phyloP scores from a whole-genome alignment of 257 asterid genomes.

The Scutellaria barbata region DNA sequence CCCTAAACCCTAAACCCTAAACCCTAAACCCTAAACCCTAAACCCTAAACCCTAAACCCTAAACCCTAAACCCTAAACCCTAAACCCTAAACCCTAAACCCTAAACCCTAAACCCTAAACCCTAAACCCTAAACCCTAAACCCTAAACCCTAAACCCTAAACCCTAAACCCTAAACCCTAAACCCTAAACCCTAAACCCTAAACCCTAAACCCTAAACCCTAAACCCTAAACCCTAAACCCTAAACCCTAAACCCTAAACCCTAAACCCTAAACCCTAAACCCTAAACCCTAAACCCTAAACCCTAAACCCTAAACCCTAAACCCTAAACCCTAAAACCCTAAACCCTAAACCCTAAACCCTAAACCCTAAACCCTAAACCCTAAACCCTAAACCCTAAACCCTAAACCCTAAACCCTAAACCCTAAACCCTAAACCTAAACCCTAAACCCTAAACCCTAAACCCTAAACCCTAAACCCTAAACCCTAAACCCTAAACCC shows the following conservation, averaged over 20 bases:
- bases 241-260: constrained; percentile 19
- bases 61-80: constrained; percentile 12
- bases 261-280: constrained; percentile 6
- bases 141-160: constrained; percentile 6
- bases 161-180: constrained; percentile 4
- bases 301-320: constrained; percentile 16
- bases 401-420: constrained; percentile 9
- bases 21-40: not conserved
- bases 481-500: constrained; percentile 1
- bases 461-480: constrained; percentile 8
- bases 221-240: constrained; percentile 22
- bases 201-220: constrained; percentile 16
- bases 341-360: constrained; percentile 12
- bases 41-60: constrained; percentile 8
- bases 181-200: constrained; percentile 7
- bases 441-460: constrained; percentile 13
- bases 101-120: not conserved
- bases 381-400: constrained; percentile 1
- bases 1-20: not conserved
- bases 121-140: not conserved
- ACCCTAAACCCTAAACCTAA: not conserved
- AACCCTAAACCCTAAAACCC: constrained; percentile 10
- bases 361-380: constrained; percentile 4
- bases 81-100: not conserved
- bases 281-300: constrained; percentile 17